phyloP scores from a whole-genome alignment of 805 yeast genomes.

The Metschnikowia similis region DNA sequence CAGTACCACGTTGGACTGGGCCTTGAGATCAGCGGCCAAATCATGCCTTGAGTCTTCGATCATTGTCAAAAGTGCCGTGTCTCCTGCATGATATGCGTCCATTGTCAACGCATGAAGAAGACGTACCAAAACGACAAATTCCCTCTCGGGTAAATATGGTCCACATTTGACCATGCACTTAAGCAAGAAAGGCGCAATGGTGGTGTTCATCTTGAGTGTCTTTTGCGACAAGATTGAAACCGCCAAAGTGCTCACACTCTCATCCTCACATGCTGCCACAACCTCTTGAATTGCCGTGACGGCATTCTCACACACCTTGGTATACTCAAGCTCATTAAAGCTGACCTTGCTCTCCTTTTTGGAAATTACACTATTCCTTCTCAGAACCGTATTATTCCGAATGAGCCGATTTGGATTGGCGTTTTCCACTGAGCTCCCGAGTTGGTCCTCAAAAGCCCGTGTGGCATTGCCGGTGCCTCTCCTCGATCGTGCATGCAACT shows the following conservation, averaged over 20 bases:
- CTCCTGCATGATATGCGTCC: conserved; percentile 41
- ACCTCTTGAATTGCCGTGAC: conserved; percentile 65
- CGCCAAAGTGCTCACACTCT: conserved; percentile 69
- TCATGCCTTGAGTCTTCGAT: conserved; percentile 49
- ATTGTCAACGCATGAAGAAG: conserved; percentile 50
- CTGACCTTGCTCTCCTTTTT: background rate
- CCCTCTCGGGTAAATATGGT: conserved; percentile 57
- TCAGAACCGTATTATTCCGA: conserved; percentile 10
- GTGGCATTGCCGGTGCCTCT: conserved; percentile 30
- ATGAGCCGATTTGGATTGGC: conserved; percentile 11
- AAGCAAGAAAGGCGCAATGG: conserved; percentile 52
- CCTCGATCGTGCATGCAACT: conserved; percentile 23
- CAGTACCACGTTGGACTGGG: conserved; percentile 18
- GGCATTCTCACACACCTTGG: conserved; percentile 56
- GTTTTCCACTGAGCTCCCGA: conserved; percentile 1
- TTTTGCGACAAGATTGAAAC: conserved; percentile 82
- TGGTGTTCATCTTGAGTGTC: conserved; percentile 44
- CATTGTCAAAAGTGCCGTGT: conserved; percentile 32
- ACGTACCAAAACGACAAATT: conserved; percentile 59
- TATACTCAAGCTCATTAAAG: conserved; percentile 28
- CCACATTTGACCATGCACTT: conserved; percentile 63
- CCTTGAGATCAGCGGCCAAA: conserved; percentile 38
- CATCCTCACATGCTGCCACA: conserved; percentile 62
- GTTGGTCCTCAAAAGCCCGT: conserved; percentile 3
- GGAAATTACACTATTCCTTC: conserved; percentile 3